Conservation (phyloP, 164 flowering plant species). For the Paratinospora sagittata region DNA sequence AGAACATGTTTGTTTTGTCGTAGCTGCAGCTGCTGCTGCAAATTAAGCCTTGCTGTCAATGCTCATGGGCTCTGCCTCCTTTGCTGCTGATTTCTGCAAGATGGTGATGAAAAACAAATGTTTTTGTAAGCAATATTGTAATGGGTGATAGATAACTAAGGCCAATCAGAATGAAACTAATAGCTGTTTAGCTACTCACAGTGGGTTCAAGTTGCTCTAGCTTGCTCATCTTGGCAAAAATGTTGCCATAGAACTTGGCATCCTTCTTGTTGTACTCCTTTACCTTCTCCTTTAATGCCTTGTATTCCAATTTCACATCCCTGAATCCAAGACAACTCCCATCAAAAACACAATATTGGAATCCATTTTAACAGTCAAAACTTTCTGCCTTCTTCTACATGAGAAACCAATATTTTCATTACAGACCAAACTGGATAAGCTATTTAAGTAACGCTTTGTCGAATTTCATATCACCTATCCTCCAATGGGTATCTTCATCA, state of each 20-base stretch:
- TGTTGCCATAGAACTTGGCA: constrained; percentile 84
- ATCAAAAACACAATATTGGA: neutral
- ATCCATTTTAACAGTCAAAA: neutral
- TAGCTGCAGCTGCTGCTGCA: neutral
- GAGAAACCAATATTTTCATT: no score
- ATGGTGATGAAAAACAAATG: neutral
- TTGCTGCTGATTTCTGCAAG: constrained; percentile 35
- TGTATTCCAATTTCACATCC: constrained; percentile 90
- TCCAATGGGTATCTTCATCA: no score
- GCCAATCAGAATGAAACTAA: neutral
- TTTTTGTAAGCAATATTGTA: no score
- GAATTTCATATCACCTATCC: no score
- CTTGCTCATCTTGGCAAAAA: constrained; percentile 73
- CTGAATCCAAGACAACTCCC: constrained; percentile 24
- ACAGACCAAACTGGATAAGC: no score
- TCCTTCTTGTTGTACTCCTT: constrained; percentile 89
- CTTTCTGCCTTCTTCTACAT: no score
- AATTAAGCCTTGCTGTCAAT: constrained; percentile 48
- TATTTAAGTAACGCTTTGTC: no score
- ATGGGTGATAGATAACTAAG: neutral
- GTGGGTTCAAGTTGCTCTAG: constrained; percentile 27
- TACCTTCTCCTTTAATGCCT: constrained; percentile 66
- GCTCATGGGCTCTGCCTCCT: constrained; percentile 50
- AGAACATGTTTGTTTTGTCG: neutral
- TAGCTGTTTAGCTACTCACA: constrained; percentile 37